phyloP scores from a whole-genome alignment of 2,329 filamentous ascomycete genomes.

The Atkinsonella texensis region DNA sequence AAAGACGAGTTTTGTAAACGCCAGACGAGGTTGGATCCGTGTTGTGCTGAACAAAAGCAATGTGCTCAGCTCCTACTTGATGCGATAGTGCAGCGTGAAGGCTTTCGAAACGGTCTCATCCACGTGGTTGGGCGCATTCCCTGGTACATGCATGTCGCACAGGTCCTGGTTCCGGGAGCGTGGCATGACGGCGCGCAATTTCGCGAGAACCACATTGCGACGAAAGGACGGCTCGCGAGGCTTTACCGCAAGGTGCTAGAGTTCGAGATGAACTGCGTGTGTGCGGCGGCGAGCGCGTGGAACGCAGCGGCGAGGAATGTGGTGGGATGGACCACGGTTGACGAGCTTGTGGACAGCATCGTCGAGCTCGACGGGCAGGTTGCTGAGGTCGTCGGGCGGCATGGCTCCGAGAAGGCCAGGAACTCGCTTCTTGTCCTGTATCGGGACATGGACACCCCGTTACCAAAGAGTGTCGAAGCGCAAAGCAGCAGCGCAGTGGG shows the following conservation, averaged over 20 bases:
- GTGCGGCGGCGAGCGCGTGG: constrained; percentile 25
- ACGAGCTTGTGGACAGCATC: constrained; percentile 15
- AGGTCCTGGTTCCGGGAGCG: constrained; percentile 13
- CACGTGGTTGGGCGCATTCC: constrained; percentile 21
- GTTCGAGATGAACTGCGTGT: constrained; percentile 28
- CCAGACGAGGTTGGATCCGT: background rate
- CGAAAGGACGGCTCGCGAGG: constrained; percentile 14
- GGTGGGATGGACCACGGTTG: constrained; percentile 22
- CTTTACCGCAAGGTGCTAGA: constrained; percentile 23
- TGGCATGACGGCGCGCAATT: constrained; percentile 14
- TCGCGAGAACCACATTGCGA: constrained; percentile 10
- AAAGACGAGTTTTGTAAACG: background rate
- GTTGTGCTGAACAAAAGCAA: background rate
- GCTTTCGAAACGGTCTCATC: constrained; percentile 18
- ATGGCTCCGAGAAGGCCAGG: constrained; percentile 10
- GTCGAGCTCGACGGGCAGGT: constrained; percentile 16
- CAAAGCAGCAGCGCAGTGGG: background rate
- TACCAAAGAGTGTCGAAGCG: background rate
- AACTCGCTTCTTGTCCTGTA: constrained; percentile 9
- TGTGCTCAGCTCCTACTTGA: constrained; percentile 21
- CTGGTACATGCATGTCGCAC: constrained; percentile 22
- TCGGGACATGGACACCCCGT: constrained; percentile 7
- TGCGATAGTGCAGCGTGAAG: constrained; percentile 20
- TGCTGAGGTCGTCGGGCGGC: constrained; percentile 11
- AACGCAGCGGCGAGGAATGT: constrained; percentile 24